These are phyloP conservation scores for Brettanomyces nanus DNA, from an alignment of 805 yeast species.

Conservation along the genomic window DNA sequence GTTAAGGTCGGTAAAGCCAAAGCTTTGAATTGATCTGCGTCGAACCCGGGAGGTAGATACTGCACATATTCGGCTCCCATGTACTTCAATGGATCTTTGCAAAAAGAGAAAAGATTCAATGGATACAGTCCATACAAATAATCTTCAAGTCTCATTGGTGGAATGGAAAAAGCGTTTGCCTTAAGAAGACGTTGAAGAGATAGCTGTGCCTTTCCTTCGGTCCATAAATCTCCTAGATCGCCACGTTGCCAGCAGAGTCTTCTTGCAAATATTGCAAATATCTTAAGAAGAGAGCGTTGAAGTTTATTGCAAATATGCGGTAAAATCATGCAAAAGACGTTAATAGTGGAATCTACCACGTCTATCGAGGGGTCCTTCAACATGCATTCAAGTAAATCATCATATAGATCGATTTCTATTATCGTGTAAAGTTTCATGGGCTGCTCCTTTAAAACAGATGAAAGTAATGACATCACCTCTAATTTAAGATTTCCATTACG, in stretches of 20 bases:
- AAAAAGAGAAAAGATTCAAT: conserved; percentile 34
- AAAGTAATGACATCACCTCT: conserved; percentile 30
- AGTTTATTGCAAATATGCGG: conserved; percentile 25
- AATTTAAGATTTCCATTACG: conserved; percentile 27
- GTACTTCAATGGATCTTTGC: conserved; percentile 34
- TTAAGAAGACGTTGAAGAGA: not conserved
- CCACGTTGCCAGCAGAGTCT: conserved; percentile 4
- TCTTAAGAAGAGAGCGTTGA: conserved; percentile 27
- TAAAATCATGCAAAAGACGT: conserved; percentile 29
- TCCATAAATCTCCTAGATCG: conserved; percentile 14
- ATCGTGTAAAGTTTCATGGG: conserved; percentile 22
- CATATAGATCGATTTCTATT: conserved; percentile 28
- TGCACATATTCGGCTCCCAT: conserved; percentile 10
- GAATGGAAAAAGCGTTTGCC: not conserved
- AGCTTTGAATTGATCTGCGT: conserved; percentile 17
- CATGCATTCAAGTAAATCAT: conserved; percentile 30
- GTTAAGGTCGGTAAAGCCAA: conserved; percentile 23
- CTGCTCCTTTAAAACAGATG: conserved; percentile 15
- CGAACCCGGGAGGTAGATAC: conserved; percentile 1
- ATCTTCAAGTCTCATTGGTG: conserved; percentile 28
- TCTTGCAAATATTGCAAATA: conserved; percentile 38
- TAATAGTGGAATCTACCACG: conserved; percentile 28
- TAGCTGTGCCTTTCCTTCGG: not conserved
- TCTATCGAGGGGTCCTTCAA: conserved; percentile 34
- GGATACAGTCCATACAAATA: conserved; percentile 55